phyloP scores from a whole-genome alignment of 345 rosid genomes.

The Citrus maxima region DNA sequence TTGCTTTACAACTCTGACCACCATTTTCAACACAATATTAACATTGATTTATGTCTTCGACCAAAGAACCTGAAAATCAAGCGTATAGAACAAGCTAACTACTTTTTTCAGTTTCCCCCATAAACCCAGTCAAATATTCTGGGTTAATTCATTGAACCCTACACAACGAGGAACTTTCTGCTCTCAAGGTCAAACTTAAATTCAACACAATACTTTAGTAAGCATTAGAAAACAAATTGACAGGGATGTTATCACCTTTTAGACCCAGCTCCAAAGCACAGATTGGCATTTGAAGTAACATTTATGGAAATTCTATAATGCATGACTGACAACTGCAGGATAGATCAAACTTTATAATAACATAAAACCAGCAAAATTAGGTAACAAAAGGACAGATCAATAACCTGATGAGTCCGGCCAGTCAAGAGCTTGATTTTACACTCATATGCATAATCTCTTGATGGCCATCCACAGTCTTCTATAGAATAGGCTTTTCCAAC shows the following conservation, averaged over 20 bases:
- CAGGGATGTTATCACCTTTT: neutral
- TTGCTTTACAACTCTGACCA: neutral
- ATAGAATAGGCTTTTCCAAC: constrained; percentile 47
- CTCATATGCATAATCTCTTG: constrained; percentile 67
- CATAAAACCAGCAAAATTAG: neutral
- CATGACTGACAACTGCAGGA: neutral
- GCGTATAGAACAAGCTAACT: neutral
- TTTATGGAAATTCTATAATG: neutral
- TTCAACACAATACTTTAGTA: neutral
- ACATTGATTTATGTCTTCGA: neutral
- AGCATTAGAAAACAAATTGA: neutral
- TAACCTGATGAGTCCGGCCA: constrained; percentile 95
- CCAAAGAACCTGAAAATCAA: neutral
- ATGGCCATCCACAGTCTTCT: constrained; percentile 67
- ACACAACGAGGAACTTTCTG: neutral
- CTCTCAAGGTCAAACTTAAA: neutral
- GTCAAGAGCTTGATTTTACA: constrained; percentile 87
- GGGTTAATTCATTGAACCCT: neutral
- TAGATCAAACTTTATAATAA: neutral
- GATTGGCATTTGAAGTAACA: neutral
- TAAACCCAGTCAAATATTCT: neutral
- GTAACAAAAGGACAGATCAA: constrained; percentile 5
- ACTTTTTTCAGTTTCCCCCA: neutral
- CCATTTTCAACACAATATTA: neutral
- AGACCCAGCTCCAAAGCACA: neutral